Evolutionary conservation across 257 asterid species (phyloP), one percentile per base, ranked within the genome.

Genomic region (Nicotiana sylvestris): DNA sequence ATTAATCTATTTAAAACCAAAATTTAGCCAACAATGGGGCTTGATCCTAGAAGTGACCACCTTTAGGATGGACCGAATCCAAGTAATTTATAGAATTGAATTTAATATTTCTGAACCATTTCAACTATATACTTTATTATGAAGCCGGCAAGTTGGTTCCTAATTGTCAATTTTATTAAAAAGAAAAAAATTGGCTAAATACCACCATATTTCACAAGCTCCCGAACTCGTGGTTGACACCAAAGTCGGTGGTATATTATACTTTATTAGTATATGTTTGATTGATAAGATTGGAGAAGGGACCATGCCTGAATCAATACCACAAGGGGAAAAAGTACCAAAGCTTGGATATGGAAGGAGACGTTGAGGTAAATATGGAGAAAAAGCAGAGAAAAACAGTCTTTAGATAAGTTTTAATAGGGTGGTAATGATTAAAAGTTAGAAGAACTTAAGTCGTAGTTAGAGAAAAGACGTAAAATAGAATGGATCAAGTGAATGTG

Each of bases 401-500:
- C 21, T 11, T 30, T 5, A 25, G 29, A 62, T 13, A 5, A 27
- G 37, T 9, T 12, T 61, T 61, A 61, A 56, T 4, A 66, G 43
- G 30, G 64, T 51, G 27, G 2, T 27, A 25, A 76, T 76, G 80
- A 76, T 76, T 76, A 76, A 76, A 72, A 5, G 37, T 10, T 53
- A 43, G 58, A 70, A 21, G 37, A 70, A 43, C 21, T 70, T 70
- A 70, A 43, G 78, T 43, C 35, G 6, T 43, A 72, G 10, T 72
- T 72, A 72, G 21, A 43, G 78, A 72, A 39, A 72, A 39, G 60
- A 72, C 78, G 46, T 72, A 72, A 72, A 43, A 72, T 29, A 46
- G 78, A 72, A n/a, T 46, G 46, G 21, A 72, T 72, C 21, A 72
- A 72, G 27, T 72, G 78, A 72, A 72, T 72, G 78, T 72, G 49